These are phyloP conservation scores for Pseudohyphozyma bogoriensis DNA, from an alignment of 768 basidiomycete genomes.

Conservation along the genomic window DNA sequence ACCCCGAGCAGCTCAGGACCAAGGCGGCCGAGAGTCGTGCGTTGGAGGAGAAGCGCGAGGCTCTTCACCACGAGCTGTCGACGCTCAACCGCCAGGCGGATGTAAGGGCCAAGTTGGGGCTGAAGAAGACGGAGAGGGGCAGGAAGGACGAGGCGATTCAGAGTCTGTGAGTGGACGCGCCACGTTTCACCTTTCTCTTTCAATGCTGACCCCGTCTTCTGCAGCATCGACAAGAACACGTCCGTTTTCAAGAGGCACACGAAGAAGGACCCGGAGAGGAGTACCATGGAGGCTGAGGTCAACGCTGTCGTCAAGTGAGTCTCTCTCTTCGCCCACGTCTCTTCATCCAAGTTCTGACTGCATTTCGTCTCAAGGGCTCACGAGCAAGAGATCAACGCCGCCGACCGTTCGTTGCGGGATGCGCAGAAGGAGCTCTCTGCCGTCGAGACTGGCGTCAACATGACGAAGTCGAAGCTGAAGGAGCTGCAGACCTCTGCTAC, in stretches of 20 bases:
- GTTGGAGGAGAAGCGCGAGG: slow-evolving; percentile 61
- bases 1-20: slow-evolving; percentile 14
- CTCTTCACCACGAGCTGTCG: slow-evolving; percentile 59
- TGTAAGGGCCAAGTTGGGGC: slow-evolving; percentile 61
- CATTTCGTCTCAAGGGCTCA: slow-evolving; percentile 47
- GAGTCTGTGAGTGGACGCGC: slow-evolving; percentile 47
- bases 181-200: background rate
- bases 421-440: slow-evolving; percentile 54
- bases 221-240: slow-evolving; percentile 55
- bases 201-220: background rate
- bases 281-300: slow-evolving; percentile 65
- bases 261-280: slow-evolving; percentile 41
- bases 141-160: slow-evolving; percentile 55
- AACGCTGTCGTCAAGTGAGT: slow-evolving; percentile 53
- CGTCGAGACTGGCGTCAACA: slow-evolving; percentile 53
- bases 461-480: slow-evolving; percentile 53
- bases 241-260: slow-evolving; percentile 34
- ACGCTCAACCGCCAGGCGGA: slow-evolving; percentile 68
- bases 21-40: slow-evolving; percentile 21
- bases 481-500: slow-evolving; percentile 55
- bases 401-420: slow-evolving; percentile 41
- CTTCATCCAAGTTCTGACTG: background rate
- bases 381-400: slow-evolving; percentile 52
- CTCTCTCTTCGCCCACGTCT: background rate
- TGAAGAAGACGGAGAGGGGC: slow-evolving; percentile 59